Conservation (phyloP, 352 stramenopile genomes). For the Phytopythium montanum region DNA sequence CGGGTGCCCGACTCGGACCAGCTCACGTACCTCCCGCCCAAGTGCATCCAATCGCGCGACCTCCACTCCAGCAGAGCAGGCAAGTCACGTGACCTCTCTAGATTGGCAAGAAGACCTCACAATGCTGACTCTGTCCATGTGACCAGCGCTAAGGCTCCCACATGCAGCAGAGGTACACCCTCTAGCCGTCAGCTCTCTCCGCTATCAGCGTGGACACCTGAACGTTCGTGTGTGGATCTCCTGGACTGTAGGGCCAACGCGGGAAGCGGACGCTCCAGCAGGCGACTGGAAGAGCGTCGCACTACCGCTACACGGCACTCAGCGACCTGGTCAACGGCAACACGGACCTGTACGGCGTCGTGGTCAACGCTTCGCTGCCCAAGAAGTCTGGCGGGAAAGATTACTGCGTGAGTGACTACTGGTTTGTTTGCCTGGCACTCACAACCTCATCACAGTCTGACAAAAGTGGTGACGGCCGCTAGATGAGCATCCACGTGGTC, state of each 20-base stretch:
- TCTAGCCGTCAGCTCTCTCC: background rate
- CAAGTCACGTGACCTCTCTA: background rate
- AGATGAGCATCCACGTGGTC: slow-evolving; percentile 72
- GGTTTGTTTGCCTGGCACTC: background rate
- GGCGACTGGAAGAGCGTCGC: slow-evolving; percentile 18
- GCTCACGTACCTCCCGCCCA: slow-evolving; percentile 38
- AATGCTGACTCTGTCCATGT: background rate
- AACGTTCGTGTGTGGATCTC: background rate
- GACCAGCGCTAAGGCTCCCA: background rate
- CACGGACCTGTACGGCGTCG: slow-evolving; percentile 62
- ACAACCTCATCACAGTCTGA: no score
- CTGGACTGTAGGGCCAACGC: slow-evolving; percentile 10
- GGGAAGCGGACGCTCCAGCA: slow-evolving; percentile 50
- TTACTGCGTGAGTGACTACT: slow-evolving; percentile 47
- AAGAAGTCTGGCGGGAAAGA: slow-evolving; percentile 59
- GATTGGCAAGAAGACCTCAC: background rate
- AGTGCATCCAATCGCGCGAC: slow-evolving; percentile 37
- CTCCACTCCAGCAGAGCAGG: slow-evolving; percentile 21
- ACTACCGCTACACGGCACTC: slow-evolving; percentile 60
- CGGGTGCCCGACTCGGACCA: slow-evolving; percentile 51
- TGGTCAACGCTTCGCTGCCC: slow-evolving; percentile 70
- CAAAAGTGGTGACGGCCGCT: no score
- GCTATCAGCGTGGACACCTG: background rate
- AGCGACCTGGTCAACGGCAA: slow-evolving; percentile 52
- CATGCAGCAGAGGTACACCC: slow-evolving; percentile 2